These are phyloP conservation scores for Spencermartinsiella europaea DNA, from an alignment of 805 yeast genomes.

Conservation along the genomic window DNA sequence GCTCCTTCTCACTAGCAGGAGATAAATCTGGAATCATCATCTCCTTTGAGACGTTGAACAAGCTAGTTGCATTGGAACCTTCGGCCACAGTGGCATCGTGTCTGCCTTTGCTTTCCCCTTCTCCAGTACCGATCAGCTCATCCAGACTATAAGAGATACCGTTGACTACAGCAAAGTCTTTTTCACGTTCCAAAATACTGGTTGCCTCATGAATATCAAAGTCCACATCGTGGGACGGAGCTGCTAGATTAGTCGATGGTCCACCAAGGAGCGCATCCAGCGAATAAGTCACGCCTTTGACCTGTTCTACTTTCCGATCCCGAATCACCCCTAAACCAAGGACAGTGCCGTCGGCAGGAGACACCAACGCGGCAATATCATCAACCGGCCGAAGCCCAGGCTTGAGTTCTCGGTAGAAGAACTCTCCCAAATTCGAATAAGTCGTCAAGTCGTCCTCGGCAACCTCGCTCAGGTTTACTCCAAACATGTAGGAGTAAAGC, in stretches of 20 bases:
- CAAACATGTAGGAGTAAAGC: conserved; percentile 74
- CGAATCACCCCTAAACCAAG: conserved; percentile 83
- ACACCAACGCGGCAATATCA: conserved; percentile 58
- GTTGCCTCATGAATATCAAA: conserved; percentile 30
- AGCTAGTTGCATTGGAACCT: conserved; percentile 24
- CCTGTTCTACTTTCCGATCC: conserved; percentile 76
- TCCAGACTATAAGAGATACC: conserved; percentile 69
- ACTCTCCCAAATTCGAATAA: conserved; percentile 80
- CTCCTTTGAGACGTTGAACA: conserved; percentile 33
- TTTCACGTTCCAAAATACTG: conserved; percentile 47
- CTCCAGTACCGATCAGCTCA: conserved; percentile 58
- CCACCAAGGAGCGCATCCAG: conserved; percentile 79
- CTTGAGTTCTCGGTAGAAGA: conserved; percentile 76
- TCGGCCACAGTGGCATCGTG: conserved; percentile 47
- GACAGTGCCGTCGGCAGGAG: conserved; percentile 93
- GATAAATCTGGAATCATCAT: conserved; percentile 23
- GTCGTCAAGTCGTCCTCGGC: conserved; percentile 70
- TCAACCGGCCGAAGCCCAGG: conserved; percentile 77
- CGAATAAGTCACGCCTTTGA: conserved; percentile 92
- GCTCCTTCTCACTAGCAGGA: conserved; percentile 43
- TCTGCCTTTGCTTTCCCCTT: conserved; percentile 39
- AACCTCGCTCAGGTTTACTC: conserved; percentile 86
- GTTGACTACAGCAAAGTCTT: conserved; percentile 71
- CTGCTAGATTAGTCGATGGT: conserved; percentile 11
- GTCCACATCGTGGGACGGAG: conserved; percentile 31